Percentiles rank a stretch among this genome's conserved stretches.
phyloP scores from a whole-genome alignment of 768 basidiomycete species.

The Lepiota venenata region DNA sequence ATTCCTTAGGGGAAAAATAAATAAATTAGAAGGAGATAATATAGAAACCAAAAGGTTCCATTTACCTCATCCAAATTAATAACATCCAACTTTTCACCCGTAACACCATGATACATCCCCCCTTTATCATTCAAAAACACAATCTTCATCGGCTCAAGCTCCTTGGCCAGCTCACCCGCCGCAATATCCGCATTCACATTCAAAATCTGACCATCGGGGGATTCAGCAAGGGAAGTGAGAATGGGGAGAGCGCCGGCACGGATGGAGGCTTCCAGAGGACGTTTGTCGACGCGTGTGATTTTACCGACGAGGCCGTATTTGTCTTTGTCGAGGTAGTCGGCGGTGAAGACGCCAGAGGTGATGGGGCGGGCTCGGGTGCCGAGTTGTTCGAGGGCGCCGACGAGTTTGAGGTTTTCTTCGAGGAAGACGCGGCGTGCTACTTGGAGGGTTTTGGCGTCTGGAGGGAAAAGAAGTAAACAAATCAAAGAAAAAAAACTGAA shows the following conservation, averaged over 20 bases:
- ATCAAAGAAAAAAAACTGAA: slow-evolving; percentile 1
- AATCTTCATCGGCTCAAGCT: slow-evolving; percentile 97
- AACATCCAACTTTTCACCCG: slow-evolving; percentile 91
- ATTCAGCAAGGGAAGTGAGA: slow-evolving; percentile 92
- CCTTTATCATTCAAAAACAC: slow-evolving; percentile 99
- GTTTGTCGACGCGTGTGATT: slow-evolving; percentile 92
- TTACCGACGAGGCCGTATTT: slow-evolving; percentile 97
- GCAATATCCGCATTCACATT: slow-evolving; percentile 99
- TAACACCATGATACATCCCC: slow-evolving; percentile 95
- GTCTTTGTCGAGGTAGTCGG: slow-evolving; percentile 91
- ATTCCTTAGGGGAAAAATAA: slow-evolving; percentile 58
- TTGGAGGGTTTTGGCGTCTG: slow-evolving; percentile 91
- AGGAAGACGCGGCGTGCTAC: slow-evolving; percentile 96
- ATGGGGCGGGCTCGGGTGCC: slow-evolving; percentile 98
- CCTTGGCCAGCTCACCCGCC: slow-evolving; percentile 96
- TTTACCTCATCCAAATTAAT: slow-evolving; percentile 96
- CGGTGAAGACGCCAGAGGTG: slow-evolving; percentile 96
- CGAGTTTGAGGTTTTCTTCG: slow-evolving; percentile 95
- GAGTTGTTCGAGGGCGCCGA: slow-evolving; percentile 87
- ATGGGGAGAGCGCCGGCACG: slow-evolving; percentile 95
- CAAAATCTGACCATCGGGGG: slow-evolving; percentile 93
- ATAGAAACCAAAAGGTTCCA: not conserved
- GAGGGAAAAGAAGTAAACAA: not conserved
- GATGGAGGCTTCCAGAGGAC: slow-evolving; percentile 95
- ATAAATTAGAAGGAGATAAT: not conserved